Percentiles rank a stretch among this genome's conserved stretches.
phyloP scores from a whole-genome alignment of 2,329 filamentous ascomycete genomes.

The Kalmusia sp. region DNA sequence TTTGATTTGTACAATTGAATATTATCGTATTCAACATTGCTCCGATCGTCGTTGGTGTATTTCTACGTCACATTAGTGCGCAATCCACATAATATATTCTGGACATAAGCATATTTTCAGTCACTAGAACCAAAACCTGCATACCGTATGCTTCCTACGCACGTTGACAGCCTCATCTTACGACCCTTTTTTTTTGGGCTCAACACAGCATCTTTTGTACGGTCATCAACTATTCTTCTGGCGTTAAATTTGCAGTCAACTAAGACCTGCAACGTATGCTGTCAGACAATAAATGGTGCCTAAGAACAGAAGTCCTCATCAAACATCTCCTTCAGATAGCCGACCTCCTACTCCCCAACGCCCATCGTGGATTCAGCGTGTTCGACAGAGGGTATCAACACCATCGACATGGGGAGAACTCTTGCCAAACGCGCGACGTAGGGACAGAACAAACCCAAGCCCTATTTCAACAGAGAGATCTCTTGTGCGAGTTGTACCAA shows the following conservation, averaged over 20 bases:
- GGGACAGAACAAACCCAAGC: neutral
- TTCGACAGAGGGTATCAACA: conserved; percentile 5
- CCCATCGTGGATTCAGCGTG: conserved; percentile 5
- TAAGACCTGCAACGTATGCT: too few species aligned
- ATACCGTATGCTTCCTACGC: too few species aligned
- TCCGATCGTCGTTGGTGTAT: conserved; percentile 14
- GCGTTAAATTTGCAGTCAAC: too few species aligned
- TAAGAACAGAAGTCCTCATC: neutral
- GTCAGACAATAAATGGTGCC: neutral
- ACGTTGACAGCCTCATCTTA: neutral
- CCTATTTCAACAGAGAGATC: neutral
- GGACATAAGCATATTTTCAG: neutral
- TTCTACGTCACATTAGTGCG: conserved; percentile 15
- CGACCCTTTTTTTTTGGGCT: neutral
- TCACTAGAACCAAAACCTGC: too few species aligned
- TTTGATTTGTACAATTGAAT: neutral
- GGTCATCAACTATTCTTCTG: too few species aligned
- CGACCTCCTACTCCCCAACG: conserved; percentile 2
- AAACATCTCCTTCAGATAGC: neutral
- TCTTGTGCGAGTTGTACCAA: neutral
- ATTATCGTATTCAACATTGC: too few species aligned
- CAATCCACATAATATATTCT: neutral
- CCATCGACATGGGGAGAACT: conserved; percentile 7
- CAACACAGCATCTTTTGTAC: too few species aligned
- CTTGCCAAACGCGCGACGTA: conserved; percentile 6